Conservation (phyloP, 1,284 basidiomycete species). For the Pseudozyma hubeiensis region DNA sequence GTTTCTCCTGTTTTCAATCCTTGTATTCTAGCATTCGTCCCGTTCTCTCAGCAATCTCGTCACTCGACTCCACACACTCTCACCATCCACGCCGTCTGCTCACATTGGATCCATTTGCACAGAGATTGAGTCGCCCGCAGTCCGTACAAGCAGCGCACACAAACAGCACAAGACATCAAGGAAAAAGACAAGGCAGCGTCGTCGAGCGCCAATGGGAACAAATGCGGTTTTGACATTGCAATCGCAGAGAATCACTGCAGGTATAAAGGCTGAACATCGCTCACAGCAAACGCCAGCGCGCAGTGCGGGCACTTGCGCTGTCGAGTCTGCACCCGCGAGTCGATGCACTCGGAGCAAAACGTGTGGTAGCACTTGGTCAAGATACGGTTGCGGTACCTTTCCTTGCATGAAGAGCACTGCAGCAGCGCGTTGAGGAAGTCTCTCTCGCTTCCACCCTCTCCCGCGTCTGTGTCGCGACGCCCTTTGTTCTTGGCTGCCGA, state of each 20-base stretch:
- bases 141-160: no score
- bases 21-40: conserved; percentile 43
- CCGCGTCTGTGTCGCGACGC: conserved; percentile 33
- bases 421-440: conserved; percentile 81
- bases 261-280: conserved; percentile 86
- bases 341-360: conserved; percentile 88
- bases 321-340: conserved; percentile 85
- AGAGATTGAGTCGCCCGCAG: no score
- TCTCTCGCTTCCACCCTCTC: conserved; percentile 60
- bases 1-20: neutral
- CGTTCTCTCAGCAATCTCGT: conserved; percentile 4
- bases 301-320: conserved; percentile 97
- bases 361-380: conserved; percentile 95
- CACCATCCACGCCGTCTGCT: no score
- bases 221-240: neutral
- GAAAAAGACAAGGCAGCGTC: neutral
- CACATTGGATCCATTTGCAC: no score
- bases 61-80: no score
- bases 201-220: neutral
- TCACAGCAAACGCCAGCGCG: conserved; percentile 83
- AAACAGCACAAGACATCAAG: neutral
- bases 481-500: conserved; percentile 61
- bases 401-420: conserved; percentile 90
- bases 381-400: conserved; percentile 84
- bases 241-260: conserved; percentile 67